These are phyloP conservation scores for Urostyla sp. DNA, from an alignment of 73 alveolate species.

Conservation along the genomic window DNA sequence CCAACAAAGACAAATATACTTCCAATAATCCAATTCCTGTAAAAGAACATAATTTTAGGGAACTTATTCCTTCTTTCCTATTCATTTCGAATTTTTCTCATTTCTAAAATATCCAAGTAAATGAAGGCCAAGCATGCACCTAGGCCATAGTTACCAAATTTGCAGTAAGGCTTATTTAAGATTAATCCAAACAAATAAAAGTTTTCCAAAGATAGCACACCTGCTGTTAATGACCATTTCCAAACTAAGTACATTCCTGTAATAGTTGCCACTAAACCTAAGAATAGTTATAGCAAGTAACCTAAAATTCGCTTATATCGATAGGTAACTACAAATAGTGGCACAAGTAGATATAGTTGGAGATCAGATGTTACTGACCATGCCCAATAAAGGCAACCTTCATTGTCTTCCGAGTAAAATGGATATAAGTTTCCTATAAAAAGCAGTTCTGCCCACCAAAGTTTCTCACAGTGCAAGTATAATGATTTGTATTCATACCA, in stretches of 20 bases:
- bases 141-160: conserved; percentile 22
- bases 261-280: neutral
- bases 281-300: neutral
- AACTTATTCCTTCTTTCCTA: neutral
- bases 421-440: conserved; percentile 50
- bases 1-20: conserved; percentile 12
- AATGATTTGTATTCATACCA: conserved; percentile 5
- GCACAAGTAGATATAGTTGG: conserved; percentile 31
- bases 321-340: conserved; percentile 7
- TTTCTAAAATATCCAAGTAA: conserved; percentile 28
- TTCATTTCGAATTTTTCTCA: conserved; percentile 1
- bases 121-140: conserved; percentile 23
- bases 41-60: conserved; percentile 42
- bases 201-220: conserved; percentile 33
- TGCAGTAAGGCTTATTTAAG: conserved; percentile 37
- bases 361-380: conserved; percentile 42
- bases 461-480: conserved; percentile 16
- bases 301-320: conserved; percentile 26
- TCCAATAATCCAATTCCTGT: neutral
- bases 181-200: conserved; percentile 7
- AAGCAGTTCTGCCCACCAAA: conserved; percentile 55
- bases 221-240: neutral
- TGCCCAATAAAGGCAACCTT: conserved; percentile 61
- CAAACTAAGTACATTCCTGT: neutral
- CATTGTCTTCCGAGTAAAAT: conserved; percentile 11